Base-by-base conservation (phyloP, 1,139 yeast species). In the Kurtzmaniella quercitrusa region DNA sequence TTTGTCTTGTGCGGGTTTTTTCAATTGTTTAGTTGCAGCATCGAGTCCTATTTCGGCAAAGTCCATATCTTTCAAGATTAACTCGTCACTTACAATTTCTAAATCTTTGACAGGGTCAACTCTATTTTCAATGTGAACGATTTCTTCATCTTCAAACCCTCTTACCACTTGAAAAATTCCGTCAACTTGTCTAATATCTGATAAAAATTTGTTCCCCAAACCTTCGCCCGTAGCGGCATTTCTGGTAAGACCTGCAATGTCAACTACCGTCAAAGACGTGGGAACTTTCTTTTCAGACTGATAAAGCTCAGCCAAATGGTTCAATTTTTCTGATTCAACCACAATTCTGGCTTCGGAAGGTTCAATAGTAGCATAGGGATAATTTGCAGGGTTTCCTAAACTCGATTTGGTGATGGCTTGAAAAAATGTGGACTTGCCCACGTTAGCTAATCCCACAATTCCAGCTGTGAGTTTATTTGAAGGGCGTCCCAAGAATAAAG, bases 341-440 rank as follows among this genome's bases (percentile, higher is more conserved):
- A 74, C 62, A 2, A 82, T 78, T 41, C 76, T 64, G 17, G 88
- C 80, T 54, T 82, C 83, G 51, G 80, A 86, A 0, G 91, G 88
- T 36, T 82, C 84, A 32, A 84, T 84, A 1, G 93, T 84, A 12
- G 91, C 93, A 63, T 81, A 84, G 3, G 93, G 91, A 54, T 84
- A 84, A 57, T 84, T 84, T 21, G 88, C 91, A 1, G 91, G 89
- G 47, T 82, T 84, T 0, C 93, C 89, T 41, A 84, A 59, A 14
- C 68, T 72, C 7, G 85, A 77, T 47, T 79, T 77, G 28, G 98
- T 89, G 48, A 91, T 80, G 21, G 81, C 80, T 55, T 78, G 93
- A 78, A 84, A 84, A 65, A 84, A 84, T 20, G 93, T 84, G 38
- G 98, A 91, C 70, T 93, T 93, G 61, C 98, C 98, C 51, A 91